Evolutionary conservation across 1,284 basidiomycete genomes (phyloP).

Genomic region (Cutaneotrichosporon cavernicola): DNA sequence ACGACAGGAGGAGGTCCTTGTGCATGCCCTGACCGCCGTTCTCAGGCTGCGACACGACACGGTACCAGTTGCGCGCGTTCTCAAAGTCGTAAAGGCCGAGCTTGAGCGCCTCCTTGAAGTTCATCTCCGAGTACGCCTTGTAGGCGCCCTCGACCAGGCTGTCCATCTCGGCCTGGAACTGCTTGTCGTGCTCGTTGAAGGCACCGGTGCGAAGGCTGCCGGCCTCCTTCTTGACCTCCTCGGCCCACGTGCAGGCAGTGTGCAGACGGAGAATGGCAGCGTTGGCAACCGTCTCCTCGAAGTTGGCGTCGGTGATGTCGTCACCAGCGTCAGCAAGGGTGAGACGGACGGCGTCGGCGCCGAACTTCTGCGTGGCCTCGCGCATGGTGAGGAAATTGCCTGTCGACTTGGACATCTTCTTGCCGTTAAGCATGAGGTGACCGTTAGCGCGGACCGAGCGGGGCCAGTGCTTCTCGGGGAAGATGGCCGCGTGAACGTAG

Average conservation of each 20-base stretch:
- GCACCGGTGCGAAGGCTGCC: slow-evolving; percentile 67
- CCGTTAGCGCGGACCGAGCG: slow-evolving; percentile 90
- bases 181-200: slow-evolving; percentile 66
- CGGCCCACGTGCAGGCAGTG: slow-evolving; percentile 88
- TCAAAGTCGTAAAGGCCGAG: slow-evolving; percentile 96
- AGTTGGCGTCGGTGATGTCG: slow-evolving; percentile 87
- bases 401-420: slow-evolving; percentile 98
- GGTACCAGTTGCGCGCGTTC: slow-evolving; percentile 91
- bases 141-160: slow-evolving; percentile 77
- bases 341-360: slow-evolving; percentile 72
- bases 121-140: slow-evolving; percentile 71
- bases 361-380: slow-evolving; percentile 54
- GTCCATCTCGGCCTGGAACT: slow-evolving; percentile 92
- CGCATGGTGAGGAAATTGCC: slow-evolving; percentile 57
- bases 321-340: slow-evolving; percentile 95
- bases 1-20: slow-evolving; percentile 68
- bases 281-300: slow-evolving; percentile 98
- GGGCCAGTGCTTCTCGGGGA: slow-evolving; percentile 93
- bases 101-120: slow-evolving; percentile 95
- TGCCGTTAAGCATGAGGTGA: slow-evolving; percentile 95
- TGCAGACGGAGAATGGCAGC: slow-evolving; percentile 93
- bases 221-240: slow-evolving; percentile 70
- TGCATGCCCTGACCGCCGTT: slow-evolving; percentile 76
- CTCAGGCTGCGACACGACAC: slow-evolving; percentile 77
- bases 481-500: slow-evolving; percentile 92